Evolutionary conservation across 2,329 filamentous ascomycete genomes (phyloP), one percentile per base, ranked within the genome.

Genomic region (Xylaria multiplex): DNA sequence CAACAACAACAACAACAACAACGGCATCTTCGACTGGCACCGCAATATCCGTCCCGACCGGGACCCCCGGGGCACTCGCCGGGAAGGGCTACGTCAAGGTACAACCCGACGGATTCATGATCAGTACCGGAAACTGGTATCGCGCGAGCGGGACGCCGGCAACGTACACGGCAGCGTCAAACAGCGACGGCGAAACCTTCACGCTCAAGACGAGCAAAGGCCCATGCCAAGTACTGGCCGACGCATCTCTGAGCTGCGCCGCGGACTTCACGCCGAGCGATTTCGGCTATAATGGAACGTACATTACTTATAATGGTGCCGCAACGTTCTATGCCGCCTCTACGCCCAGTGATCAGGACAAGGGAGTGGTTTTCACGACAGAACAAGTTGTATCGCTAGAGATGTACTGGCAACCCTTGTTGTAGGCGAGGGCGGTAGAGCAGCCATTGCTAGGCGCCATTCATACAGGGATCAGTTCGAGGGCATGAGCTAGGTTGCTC

Each of bases 1-100:
- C 66, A 6, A 54, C 56, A 4, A 49, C 49, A 16, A 62, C 61
- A 5, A 59, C 57, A 7, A 62, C 61, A 5, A 59, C 57, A 7
- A 48, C 24, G 6, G 56, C 24, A 3, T 59, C 56, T 2, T 13
- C 43, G 9, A 61, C 62, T 1, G 6, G 45, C 32, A 78, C 77
- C 1, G 76, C 76, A 4, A 79, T 73, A 22, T 73, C 72, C 50
- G 75, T 72, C 22, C 75, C 81, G 27, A 77, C 78, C 3, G 74
- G 75, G 22, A 80, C 78, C 27, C 73, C 77, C 7, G 75, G 71
- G 9, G 66, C 69, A 14, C 78, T 80, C 53, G 74, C 80, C n/a
- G 89, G 89, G 0, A 83, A 80, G 43, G 90, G 90, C 0, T 85
- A 84, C 69, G 76, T 92, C 48, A 83, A 88, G 60, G 87, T 90